Evolutionary conservation across 129 eudicot genomes (phyloP).

Genomic region (Centella asiatica): DNA sequence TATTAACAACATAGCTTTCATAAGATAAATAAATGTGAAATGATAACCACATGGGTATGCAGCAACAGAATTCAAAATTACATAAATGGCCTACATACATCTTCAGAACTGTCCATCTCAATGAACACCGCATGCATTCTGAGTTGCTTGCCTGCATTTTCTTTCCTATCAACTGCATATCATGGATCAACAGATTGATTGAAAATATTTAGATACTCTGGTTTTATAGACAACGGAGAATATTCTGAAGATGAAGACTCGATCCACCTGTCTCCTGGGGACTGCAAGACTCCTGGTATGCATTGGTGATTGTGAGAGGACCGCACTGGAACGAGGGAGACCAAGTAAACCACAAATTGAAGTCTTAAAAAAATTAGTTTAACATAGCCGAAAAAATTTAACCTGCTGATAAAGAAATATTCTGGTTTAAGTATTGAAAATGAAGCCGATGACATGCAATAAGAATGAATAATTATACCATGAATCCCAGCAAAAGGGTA

Average conservation of each 20-base stretch:
- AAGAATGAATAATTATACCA: slow-evolving; percentile 40
- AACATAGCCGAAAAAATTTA: neutral
- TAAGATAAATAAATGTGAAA: neutral
- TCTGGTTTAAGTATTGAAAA: neutral
- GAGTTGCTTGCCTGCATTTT: slow-evolving; percentile 62
- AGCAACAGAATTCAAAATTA: neutral
- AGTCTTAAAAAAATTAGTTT: slow-evolving; percentile 38
- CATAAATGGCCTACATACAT: slow-evolving; percentile 26
- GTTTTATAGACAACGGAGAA: neutral
- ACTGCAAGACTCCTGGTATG: slow-evolving; percentile 82
- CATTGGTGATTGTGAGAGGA: slow-evolving; percentile 91
- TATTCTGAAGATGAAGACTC: neutral
- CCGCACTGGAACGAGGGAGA: slow-evolving; percentile 85
- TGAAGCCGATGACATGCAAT: neutral
- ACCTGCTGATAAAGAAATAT: slow-evolving; percentile 3
- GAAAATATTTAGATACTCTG: too few relatives aligned
- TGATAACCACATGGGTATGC: neutral
- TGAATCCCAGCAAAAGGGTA: slow-evolving; percentile 72
- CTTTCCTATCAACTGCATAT: slow-evolving; percentile 59
- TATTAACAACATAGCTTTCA: neutral
- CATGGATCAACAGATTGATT: neutral
- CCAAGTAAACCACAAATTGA: slow-evolving; percentile 87
- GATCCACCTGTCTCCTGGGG: slow-evolving; percentile 75
- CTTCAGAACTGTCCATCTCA: slow-evolving; percentile 69
- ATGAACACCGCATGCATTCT: slow-evolving; percentile 76